Percentiles rank a stretch among this genome's conserved stretches.
Evolutionary conservation across 495 filamentous ascomycete genomes (phyloP).

Genomic region (Aspergillus panamensis): DNA sequence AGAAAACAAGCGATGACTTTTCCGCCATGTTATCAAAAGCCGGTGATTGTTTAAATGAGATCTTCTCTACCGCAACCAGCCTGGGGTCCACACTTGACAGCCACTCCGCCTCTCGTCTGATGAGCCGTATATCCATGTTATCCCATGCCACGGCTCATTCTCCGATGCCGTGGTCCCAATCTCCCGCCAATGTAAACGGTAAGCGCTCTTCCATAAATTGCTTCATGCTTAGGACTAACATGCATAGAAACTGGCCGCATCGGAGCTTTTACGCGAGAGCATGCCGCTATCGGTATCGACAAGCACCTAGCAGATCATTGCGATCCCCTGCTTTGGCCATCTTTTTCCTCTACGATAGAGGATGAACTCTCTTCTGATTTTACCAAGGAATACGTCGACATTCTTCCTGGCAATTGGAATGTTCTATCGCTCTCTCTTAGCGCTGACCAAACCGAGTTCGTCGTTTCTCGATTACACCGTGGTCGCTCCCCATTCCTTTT

Average conservation of each 20-base stretch:
- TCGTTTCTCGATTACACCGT: slow-evolving; percentile 71
- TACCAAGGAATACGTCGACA: slow-evolving; percentile 45
- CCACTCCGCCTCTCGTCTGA: slow-evolving; percentile 42
- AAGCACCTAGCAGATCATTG: slow-evolving; percentile 39
- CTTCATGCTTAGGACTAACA: slow-evolving; percentile 15
- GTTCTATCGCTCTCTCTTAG: slow-evolving; percentile 81
- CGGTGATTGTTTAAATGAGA: slow-evolving; percentile 35
- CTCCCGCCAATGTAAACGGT: slow-evolving; percentile 47
- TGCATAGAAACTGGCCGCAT: slow-evolving; percentile 43
- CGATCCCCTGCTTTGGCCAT: slow-evolving; percentile 43
- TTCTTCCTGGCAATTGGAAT: slow-evolving; percentile 79
- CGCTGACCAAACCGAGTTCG: slow-evolving; percentile 74
- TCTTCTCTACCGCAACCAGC: slow-evolving; percentile 37
- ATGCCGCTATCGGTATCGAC: slow-evolving; percentile 43
- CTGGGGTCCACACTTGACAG: slow-evolving; percentile 47
- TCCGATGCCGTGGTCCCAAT: slow-evolving; percentile 31
- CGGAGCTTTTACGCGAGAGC: slow-evolving; percentile 44
- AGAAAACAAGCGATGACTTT: slow-evolving; percentile 41
- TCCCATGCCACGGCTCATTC: slow-evolving; percentile 39
- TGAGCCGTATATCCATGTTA: slow-evolving; percentile 48
- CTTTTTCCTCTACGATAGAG: slow-evolving; percentile 19
- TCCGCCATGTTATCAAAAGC: slow-evolving; percentile 42
- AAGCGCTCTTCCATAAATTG: slow-evolving; percentile 2
- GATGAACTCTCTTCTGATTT: slow-evolving; percentile 33
- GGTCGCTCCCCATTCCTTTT: slow-evolving; percentile 76